Evolutionary conservation across 768 basidiomycete species (phyloP), one percentile per base, ranked within the genome.

Genomic region (Kwoniella europaea): DNA sequence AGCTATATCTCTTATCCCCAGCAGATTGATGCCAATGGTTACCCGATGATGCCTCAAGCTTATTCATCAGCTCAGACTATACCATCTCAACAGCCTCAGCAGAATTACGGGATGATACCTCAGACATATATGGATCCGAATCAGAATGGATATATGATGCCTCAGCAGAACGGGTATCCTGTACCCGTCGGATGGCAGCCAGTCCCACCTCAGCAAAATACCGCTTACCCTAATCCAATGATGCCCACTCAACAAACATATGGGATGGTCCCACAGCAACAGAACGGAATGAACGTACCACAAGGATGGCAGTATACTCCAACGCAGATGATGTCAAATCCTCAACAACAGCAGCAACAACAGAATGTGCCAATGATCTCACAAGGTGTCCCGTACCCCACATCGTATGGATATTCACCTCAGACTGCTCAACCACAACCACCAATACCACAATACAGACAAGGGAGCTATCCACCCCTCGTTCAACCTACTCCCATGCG

Each of bases 401-500:
- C 52, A 7, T 20, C 62, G 3, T 72, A 72, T 42, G 69, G 65
- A 4, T 75, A 71, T 60, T 63, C 64, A 9, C 70, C 69, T 13
- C 67, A 57, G 12, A 65, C 54, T 5, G 53, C 27, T 4, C 58
- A n/a, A 42, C 64, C 13, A 41, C 56, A 66, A 27, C 70, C 35
- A 46, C 50, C 56, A 13, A 58, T 59, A 50, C 57, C 43, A 10
- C 70, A 63, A 44, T 71, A 67, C 20, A 43, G 57, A 67, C 56
- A 65, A 66, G 57, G 41, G 9, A 71, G 52, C 44, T 73, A 73
- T 50, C 65, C 67, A 3, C n/a, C 53, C 41, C 65, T 81, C 5
- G 61, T 72, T 16, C 77, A 77, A 24, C 79, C 79, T 1, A 74
- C 71, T 9, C 79, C 79, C 1, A 63, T 66, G 5, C 66, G 79